Evolutionary conservation across 768 basidiomycete species (phyloP), one percentile per base, ranked within the genome.

Genomic region (Kondoa malvinella): DNA sequence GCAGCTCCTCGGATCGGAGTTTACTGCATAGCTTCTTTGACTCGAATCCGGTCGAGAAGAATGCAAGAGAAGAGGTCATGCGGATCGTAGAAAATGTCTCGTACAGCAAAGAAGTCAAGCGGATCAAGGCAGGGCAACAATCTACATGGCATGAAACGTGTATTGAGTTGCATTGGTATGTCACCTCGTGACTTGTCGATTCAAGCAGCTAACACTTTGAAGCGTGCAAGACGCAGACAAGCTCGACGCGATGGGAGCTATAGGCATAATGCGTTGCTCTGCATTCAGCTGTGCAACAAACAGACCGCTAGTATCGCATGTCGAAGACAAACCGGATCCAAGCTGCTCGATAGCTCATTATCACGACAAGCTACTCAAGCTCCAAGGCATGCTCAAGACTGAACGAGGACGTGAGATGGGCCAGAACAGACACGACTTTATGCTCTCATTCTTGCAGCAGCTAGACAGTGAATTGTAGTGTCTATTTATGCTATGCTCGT

Each of bases 321-420:
- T 56, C 8, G 25, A 34, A 26, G 66, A 65, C 34, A 57, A 66
- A 8, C 30, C 25, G 27, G 58, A 59, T 29, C 12, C 12, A 29
- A 25, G 30, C 25, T 59, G 58, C 17, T 69, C 72, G 1, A 69
- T 74, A 61, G 67, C 57, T 1, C 73, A 74, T 60, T 74, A 73
- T 33, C 66, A 71, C 60, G 73, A 74, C 57, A 74, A 74, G 64
- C 68, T 74, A 14, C 30, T 59, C 59, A 66, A 66, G 14, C 68
- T 74, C 16, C 68, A 73, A 26, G 62, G 40, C 1, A 68, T 73
- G 72, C 71, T 74, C 66, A 34, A 64, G 3, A 68, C 68, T 4
- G 29, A 56, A 21, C 1, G 17, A 27, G 68, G 68, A 29, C 16
- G 62, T 30, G 4, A 67, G 57, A 12, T 59, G n/a, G 68, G 65